Base-by-base conservation (phyloP, 2,329 filamentous ascomycete species). In the Fusarium floridanum region DNA sequence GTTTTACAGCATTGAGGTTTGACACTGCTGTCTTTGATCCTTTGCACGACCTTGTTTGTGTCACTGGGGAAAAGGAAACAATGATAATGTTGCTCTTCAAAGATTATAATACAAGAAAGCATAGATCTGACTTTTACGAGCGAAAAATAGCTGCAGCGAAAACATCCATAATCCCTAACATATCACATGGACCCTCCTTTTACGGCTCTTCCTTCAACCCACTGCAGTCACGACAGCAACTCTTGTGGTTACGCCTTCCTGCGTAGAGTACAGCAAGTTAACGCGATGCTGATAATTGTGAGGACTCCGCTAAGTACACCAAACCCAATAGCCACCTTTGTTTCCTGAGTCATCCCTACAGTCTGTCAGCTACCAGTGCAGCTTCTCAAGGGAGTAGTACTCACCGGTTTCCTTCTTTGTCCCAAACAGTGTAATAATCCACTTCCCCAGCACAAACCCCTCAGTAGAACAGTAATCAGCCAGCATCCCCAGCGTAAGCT, bases 271-370 rank as follows among this genome's bases (percentile, higher is more conserved):
- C 27, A 55, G 50, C 27, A 55, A 32, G 50, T 55, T 12, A 55
- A 55, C 2, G 27, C 27, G 17, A 55, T 55, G 17, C 50, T 55
- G 27, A 55, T 32, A 32, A 55, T 32, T 20, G 50, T 55, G 6
- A 55, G 50, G 17, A 55, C 50, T 55, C 50, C 50, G 12, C 50
- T 55, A 55, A 55, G 50, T 32, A 55, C 50, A 55, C 50, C 50
- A 32, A 55, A 55, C 11, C 50, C 50, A 8, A 55, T 55, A 55
- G 50, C 50, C 5, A 55, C 50, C 11, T 55, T 55, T 10, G 50
- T 55, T 29, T 55, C 50, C 50, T 55, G 50, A 14, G 50, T 55
- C 50, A 55, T 55, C 1, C 48, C 48, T 53, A 14, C 4, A 50
- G 6, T 6, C 7, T 7, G 3, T 53, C 4, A 53, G 48, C 14